A percentile compares a stretch with the other conserved stretches of the same genome.
phyloP scores from a whole-genome alignment of 2,329 filamentous ascomycete genomes.

The Ophiostoma perfectum region DNA sequence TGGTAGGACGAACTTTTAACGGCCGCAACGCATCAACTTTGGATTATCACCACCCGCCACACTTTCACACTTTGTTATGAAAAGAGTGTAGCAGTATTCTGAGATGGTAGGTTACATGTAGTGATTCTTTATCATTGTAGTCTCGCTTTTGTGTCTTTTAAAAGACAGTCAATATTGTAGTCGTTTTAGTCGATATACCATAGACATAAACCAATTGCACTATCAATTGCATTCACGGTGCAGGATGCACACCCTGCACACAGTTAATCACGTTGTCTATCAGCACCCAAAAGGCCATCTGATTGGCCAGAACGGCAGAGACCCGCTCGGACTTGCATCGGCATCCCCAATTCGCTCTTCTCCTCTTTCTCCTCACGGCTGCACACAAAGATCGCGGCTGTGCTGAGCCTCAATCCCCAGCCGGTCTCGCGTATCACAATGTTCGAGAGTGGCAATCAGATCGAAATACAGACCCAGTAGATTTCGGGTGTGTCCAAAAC shows the following conservation, averaged over 20 bases:
- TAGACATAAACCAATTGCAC: no score
- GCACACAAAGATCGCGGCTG: background rate
- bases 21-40: no score
- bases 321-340: conserved; percentile 28
- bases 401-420: background rate
- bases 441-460: background rate
- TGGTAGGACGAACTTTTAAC: no score
- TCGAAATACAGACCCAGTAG: background rate
- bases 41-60: no score
- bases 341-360: conserved; percentile 21
- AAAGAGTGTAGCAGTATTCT: no score
- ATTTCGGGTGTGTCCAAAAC: background rate
- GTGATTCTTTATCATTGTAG: no score
- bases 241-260: background rate
- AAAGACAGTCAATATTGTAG: no score
- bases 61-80: no score
- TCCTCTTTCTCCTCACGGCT: conserved; percentile 7
- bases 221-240: no score
- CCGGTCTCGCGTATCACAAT: background rate
- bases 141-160: no score
- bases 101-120: no score
- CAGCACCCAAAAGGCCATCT: background rate
- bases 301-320: background rate
- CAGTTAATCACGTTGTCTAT: background rate
- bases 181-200: no score